A percentile compares a stretch with the other conserved stretches of the same genome.
Conservation (phyloP, 164 flowering plant genomes). For the Pachysandra terminalis region DNA sequence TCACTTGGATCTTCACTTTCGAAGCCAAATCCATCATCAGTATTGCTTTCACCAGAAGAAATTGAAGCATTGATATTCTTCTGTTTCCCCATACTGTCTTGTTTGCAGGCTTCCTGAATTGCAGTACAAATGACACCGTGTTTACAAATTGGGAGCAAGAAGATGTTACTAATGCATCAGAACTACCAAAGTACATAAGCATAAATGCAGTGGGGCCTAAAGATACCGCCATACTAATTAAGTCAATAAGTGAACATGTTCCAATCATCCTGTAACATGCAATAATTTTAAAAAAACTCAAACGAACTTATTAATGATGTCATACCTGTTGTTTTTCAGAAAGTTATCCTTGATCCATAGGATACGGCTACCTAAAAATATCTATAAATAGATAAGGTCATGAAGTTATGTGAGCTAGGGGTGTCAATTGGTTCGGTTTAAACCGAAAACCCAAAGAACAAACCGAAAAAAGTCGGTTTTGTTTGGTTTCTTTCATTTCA, state of each 20-base stretch:
- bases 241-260: too few species aligned
- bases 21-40: neutral
- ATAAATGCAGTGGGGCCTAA: neutral
- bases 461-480: too few species aligned
- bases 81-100: conserved; percentile 3
- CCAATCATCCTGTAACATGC: neutral
- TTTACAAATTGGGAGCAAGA: neutral
- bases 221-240: neutral
- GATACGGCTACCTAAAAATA: too few species aligned
- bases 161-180: conserved; percentile 6
- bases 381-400: too few species aligned
- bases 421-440: too few species aligned
- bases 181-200: neutral
- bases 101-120: neutral
- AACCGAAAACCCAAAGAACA: too few species aligned
- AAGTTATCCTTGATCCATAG: too few species aligned
- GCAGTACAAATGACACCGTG: neutral
- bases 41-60: neutral
- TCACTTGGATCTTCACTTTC: neutral
- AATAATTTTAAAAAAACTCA: too few species aligned
- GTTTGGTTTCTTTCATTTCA: too few species aligned
- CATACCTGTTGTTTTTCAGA: too few species aligned
- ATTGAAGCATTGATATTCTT: neutral
- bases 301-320: neutral
- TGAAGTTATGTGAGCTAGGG: too few species aligned